Evolutionary conservation across 441 rosid species (phyloP).

Genomic region (Syzygium malaccense): DNA sequence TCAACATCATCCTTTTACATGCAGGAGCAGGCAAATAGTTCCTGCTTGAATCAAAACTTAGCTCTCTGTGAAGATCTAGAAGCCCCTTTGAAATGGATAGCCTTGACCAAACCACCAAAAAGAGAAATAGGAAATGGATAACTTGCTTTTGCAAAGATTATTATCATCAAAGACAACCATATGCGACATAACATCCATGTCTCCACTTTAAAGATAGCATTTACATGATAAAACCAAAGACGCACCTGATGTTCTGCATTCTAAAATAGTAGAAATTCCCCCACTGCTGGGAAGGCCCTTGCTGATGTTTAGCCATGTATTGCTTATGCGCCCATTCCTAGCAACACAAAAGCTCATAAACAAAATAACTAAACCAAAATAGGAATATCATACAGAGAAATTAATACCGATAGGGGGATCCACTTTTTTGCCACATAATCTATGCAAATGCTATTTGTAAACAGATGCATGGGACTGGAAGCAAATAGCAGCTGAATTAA

Average conservation of each 20-base stretch:
- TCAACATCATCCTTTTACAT: neutral
- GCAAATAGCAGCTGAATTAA: neutral
- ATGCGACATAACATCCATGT: neutral
- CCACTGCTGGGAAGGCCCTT: slow-evolving; percentile 91
- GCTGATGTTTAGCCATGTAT: slow-evolving; percentile 84
- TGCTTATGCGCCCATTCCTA: slow-evolving; percentile 99
- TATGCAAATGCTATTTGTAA: neutral
- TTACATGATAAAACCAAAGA: neutral
- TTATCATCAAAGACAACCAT: neutral
- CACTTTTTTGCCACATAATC: neutral
- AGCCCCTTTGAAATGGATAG: neutral
- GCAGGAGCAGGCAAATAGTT: neutral
- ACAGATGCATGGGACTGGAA: neutral
- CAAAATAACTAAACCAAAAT: slow-evolving; percentile 1
- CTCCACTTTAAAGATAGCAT: neutral
- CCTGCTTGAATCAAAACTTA: neutral
- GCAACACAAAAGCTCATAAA: slow-evolving; percentile 8
- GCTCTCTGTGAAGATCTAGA: neutral
- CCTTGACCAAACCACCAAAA: neutral
- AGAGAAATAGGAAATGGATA: neutral
- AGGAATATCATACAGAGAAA: neutral
- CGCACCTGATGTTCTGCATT: slow-evolving; percentile 90
- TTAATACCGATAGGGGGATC: neutral
- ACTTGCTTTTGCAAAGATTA: neutral
- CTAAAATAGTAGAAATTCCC: slow-evolving; percentile 95